phyloP scores from a whole-genome alignment of 2,329 filamentous ascomycete species.

The Alternaria tenuissima region DNA sequence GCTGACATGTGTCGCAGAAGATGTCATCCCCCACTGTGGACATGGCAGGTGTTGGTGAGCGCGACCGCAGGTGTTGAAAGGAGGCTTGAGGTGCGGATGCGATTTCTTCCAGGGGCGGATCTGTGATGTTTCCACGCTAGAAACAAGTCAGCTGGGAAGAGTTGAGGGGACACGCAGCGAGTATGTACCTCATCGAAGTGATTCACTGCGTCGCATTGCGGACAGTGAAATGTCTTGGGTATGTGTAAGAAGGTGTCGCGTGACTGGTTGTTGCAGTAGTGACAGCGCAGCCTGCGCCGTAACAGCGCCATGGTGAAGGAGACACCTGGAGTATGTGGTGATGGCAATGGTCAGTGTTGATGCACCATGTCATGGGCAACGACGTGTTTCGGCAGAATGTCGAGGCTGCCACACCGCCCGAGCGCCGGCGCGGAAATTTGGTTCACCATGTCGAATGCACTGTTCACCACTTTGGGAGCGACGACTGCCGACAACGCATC shows the following conservation, averaged over 20 bases:
- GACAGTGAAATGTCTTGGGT: slow-evolving; percentile 44
- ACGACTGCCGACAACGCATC: slow-evolving; percentile 7
- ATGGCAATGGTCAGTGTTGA: slow-evolving; percentile 2
- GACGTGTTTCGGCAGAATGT: slow-evolving; percentile 27
- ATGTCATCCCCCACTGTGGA: slow-evolving; percentile 48
- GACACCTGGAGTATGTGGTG: slow-evolving; percentile 2
- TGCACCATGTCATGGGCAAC: slow-evolving; percentile 19
- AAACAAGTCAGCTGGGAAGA: slow-evolving; percentile 27
- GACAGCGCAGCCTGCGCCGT: slow-evolving; percentile 47
- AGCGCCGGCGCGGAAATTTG: slow-evolving; percentile 26
- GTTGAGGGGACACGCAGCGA: background rate
- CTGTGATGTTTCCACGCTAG: slow-evolving; percentile 86
- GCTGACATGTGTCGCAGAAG: slow-evolving; percentile 81
- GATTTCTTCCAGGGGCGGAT: slow-evolving; percentile 72
- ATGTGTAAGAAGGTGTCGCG: slow-evolving; percentile 32
- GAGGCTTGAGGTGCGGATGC: slow-evolving; percentile 29
- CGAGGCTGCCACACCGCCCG: slow-evolving; percentile 26
- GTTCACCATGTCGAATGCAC: slow-evolving; percentile 13
- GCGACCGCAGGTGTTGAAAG: slow-evolving; percentile 35
- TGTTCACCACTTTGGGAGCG: slow-evolving; percentile 12
- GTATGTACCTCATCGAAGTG: slow-evolving; percentile 79
- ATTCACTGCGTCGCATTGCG: slow-evolving; percentile 84
- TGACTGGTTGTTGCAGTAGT: slow-evolving; percentile 44
- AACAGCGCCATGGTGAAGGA: slow-evolving; percentile 41
- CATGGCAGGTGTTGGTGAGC: slow-evolving; percentile 39